Percentiles rank a stretch among this genome's conserved stretches.
phyloP scores from a whole-genome alignment of 345 rosid genomes.

The Eucalyptus pauciflora region DNA sequence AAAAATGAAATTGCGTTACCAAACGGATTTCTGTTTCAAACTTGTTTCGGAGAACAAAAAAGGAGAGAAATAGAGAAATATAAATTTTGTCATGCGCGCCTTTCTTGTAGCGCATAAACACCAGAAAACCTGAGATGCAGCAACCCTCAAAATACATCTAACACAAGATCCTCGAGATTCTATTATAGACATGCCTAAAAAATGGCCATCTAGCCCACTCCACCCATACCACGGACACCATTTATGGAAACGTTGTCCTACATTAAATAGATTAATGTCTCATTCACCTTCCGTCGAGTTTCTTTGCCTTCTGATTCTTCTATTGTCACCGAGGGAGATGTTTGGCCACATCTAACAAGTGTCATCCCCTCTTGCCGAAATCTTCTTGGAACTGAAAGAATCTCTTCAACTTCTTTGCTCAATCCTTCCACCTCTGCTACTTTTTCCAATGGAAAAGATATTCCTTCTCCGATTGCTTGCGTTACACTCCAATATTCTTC shows the following conservation, averaged over 20 bases:
- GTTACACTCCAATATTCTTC: too few relatives aligned
- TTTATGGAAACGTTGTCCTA: background rate
- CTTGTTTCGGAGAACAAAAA: too few relatives aligned
- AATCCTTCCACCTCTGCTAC: too few relatives aligned
- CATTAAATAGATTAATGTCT: background rate
- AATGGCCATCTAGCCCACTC: background rate
- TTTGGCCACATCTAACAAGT: background rate
- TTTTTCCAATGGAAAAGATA: accelerated
- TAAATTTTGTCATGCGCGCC: too few relatives aligned
- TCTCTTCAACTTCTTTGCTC: too few relatives aligned
- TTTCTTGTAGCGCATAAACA: background rate
- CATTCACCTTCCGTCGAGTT: background rate
- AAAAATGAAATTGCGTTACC: too few relatives aligned
- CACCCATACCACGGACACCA: background rate
- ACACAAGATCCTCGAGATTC: background rate
- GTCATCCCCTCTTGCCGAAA: accelerated
- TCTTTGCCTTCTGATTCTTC: background rate
- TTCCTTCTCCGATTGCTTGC: accelerated
- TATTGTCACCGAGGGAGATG: background rate
- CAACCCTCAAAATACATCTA: background rate
- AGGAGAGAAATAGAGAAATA: too few relatives aligned
- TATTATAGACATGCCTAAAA: background rate
- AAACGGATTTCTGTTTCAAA: too few relatives aligned
- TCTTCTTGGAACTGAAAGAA: background rate
- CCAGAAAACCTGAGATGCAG: background rate